Evolutionary conservation across 2,329 filamentous ascomycete genomes (phyloP), one percentile per base, ranked within the genome.

Genomic region (Bipolaris bicolor): DNA sequence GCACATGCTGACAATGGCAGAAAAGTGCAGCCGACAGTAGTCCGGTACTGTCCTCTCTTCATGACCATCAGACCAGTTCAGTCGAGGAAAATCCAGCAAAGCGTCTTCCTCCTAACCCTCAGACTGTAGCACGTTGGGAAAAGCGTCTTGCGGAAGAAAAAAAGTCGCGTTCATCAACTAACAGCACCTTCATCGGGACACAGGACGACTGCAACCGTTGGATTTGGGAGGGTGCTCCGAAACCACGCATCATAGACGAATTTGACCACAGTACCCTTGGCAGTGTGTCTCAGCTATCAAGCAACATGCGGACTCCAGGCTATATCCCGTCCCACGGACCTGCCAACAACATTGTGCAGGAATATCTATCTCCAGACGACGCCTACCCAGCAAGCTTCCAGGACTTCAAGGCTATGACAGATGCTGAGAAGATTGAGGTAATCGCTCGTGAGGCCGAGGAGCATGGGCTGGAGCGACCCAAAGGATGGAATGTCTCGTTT

Each of bases 401-500:
- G 29, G 62, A 59, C 11, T 77, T 75, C 66, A 77, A 72, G 56
- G 47, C 37, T 1, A 65, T 77, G 3, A 64, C 56, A n/a, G 67
- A 70, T 45, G 60, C 63, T 0, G 71, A 76, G 34, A 76, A 84
- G 64, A 79, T 82, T 61, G 76, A 79, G 33, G 84, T 86, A 62
- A 81, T 85, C 66, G 75, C 79, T 46, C 74, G 79, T 52, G 81
- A 84, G 64, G 81, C 83, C 39, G 81, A 85, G 59, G 77, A 82
- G 60, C 81, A 91, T 76, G 89, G 88, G 65, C 91, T 97, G 70
- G 86, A 87, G 50, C 85, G 88, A 34, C 93, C 94, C 1, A 88
- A 90, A 72, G 93, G 92, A 66, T 93, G 96, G 79, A 92, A 85
- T 31, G 94, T 99, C 45, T 97, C 94, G 9, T 98, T 93, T 78